Base-by-base conservation (phyloP, 176 grass and related monocot genomes). In the Elaeis guineensis region DNA sequence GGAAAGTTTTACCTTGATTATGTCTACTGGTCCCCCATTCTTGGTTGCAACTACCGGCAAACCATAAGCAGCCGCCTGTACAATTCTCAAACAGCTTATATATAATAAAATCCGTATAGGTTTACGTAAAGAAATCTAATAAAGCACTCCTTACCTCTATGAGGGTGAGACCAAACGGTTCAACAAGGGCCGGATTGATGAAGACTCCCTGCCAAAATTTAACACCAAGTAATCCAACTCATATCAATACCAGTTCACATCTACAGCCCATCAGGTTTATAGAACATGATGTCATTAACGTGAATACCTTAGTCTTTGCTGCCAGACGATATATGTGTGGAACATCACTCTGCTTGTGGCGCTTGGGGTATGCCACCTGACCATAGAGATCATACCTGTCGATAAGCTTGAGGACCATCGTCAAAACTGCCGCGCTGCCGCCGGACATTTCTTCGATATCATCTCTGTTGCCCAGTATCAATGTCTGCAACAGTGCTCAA, bases 11-110 rank as follows among this genome's bases (percentile, higher is more conserved):
- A 88, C 89, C 83, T 83, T 85, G 62, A 97, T 72, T 62, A 97
- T 97, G 84, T 97, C 92, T 57, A 97, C 92, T 4, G 92, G 92
- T 21, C 92, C 92, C 49, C 92, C 92, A 49, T 97, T 97, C 78
- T 76, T 83, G 3, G 92, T 91, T 0, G 92, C 92, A 0, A 97
- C 92, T 39, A 97, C 92, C 0, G 92, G 92, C 49, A 97, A 58
- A 7, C 92, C 92, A 60, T 97, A 97, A 6, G 92, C 92, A 1
- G 92, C 92, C 1, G 92, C 92, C 91, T 95, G 18, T 21, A 52
- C n/a, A 59, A 44, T 5, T 70, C 18, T 35, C 35, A 30, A 3
- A 44, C 35, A 44, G 9, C 35, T 39, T 12, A 23, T 23, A 44
- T 14, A 14, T 44, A 44, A 44, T 44, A 44, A 44, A 44, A 30